Evolutionary conservation across 2,329 filamentous ascomycete species (phyloP).

Genomic region (Verticillium klebahnii): DNA sequence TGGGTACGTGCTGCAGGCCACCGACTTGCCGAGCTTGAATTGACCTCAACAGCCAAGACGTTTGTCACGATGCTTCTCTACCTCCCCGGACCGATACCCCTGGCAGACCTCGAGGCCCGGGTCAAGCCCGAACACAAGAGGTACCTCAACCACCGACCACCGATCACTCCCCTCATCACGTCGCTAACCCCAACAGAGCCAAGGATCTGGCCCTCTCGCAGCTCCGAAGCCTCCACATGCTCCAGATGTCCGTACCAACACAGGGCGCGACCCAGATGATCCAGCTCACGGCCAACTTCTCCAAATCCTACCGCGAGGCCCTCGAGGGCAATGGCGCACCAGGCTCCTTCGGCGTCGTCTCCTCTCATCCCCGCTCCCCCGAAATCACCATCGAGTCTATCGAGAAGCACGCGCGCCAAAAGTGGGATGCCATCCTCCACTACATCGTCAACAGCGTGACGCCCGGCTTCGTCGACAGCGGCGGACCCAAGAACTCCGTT

Average conservation of each 20-base stretch:
- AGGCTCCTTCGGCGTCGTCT: conserved; percentile 87
- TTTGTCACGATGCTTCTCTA: conserved; percentile 96
- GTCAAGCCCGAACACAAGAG: conserved; percentile 60
- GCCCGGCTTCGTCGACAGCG: conserved; percentile 34
- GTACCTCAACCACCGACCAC: conserved; percentile 10
- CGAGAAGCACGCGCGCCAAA: conserved; percentile 78
- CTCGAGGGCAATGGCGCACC: conserved; percentile 83
- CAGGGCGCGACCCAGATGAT: conserved; percentile 66
- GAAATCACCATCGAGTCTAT: conserved; percentile 68
- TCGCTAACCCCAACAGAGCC: conserved; percentile 45
- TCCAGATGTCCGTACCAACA: conserved; percentile 58
- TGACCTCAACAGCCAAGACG: conserved; percentile 66
- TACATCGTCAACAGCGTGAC: conserved; percentile 81
- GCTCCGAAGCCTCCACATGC: conserved; percentile 80
- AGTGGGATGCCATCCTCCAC: conserved; percentile 95
- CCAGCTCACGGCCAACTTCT: conserved; percentile 76
- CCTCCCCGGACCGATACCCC: conserved; percentile 72
- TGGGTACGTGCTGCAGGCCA: conserved; percentile 52
- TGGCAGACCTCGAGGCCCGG: conserved; percentile 82
- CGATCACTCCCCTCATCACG: conserved; percentile 7
- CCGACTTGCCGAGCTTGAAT: neutral
- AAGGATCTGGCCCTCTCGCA: conserved; percentile 81
- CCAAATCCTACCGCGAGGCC: conserved; percentile 75
- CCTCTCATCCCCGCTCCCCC: conserved; percentile 55
- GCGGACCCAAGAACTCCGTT: conserved; percentile 68